These are phyloP conservation scores for Buxus sempervirens DNA, from an alignment of 164 flowering plant genomes.

Conservation along the genomic window DNA sequence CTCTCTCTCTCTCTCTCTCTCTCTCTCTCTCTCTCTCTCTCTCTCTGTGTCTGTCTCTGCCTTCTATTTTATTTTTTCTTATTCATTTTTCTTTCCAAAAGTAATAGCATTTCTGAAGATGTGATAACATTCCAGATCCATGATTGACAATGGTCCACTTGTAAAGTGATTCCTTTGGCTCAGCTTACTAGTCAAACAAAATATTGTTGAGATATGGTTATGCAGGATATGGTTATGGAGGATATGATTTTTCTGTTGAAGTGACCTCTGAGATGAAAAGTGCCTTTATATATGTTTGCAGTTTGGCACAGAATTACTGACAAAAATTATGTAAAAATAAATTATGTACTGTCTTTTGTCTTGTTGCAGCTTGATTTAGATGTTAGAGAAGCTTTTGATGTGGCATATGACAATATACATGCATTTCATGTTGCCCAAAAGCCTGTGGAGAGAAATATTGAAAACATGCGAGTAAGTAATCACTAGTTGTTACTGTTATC, in stretches of 20 bases:
- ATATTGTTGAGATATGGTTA: background rate
- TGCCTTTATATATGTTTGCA: background rate
- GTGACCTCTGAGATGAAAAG: background rate
- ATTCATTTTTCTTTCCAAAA: too few species aligned
- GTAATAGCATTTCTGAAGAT: too few species aligned
- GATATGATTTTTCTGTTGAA: background rate
- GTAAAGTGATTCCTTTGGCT: background rate
- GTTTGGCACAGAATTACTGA: background rate
- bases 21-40: too few species aligned
- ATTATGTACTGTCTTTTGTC: background rate
- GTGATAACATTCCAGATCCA: too few species aligned
- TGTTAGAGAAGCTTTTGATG: slow-evolving; percentile 85
- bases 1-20: too few species aligned
- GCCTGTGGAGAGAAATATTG: slow-evolving; percentile 64
- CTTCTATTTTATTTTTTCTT: background rate
- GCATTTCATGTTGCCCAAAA: slow-evolving; percentile 94
- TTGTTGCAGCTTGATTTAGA: slow-evolving; percentile 65
- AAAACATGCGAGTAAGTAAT: slow-evolving; percentile 77
- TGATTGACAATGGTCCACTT: too few species aligned
- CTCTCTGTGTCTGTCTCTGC: too few species aligned
- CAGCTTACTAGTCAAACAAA: background rate
- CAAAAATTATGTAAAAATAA: background rate
- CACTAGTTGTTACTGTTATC: too few species aligned
- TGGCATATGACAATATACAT: slow-evolving; percentile 85
- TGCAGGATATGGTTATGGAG: background rate